Base-by-base conservation (phyloP, 495 filamentous ascomycete genomes). In the Neurospora africana region DNA sequence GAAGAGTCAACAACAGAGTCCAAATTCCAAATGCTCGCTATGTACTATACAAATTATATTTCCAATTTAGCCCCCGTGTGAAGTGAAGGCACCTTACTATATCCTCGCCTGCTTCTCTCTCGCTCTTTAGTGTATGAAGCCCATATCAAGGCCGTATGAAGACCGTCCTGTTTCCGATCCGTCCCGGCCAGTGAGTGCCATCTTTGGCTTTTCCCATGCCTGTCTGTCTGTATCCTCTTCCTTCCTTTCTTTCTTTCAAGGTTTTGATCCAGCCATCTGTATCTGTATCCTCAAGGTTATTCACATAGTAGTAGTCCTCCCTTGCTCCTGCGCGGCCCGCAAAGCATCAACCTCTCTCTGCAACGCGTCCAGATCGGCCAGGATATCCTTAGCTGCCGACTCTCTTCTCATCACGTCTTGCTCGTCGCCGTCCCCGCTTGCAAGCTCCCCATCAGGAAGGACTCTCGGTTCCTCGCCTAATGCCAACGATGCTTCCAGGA, bases 291-390 rank as follows among this genome's bases (percentile, higher is more conserved):
- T 6, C 5, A 15, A 47, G n/a, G n/a, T 43, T 21, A 27, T 27
- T 53, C 44, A 21, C 21, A 53, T 1, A 27, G 11, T 53, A 13
- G 21, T 43, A 23, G n/a, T 7, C 15, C 53, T 33, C 53, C 27
- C 23, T 7, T 65, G 53, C 53, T 65, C 53, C 27, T 65, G 53
- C 15, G 53, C 53, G 6, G 53, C 89, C 74, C 89, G 85, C 40
- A 92, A 78, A 68, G 88, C 89, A 80, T 93, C 90, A 65, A 93
- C 91, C 77, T 93, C 91, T 79, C 84, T 87, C 79, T 91, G 91
- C 72, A 93, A 78, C 67, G 87, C 86, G 8, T 87, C 83, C 41
- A 93, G 81, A 80, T 92, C 90, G 3, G 89, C 91, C 72, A 93
- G 74, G 47, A 92, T 89, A 77, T 90, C 88, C 38, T 80, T 82